Base-by-base conservation (phyloP, 441 rosid species). In the Raphanus hybrid region DNA sequence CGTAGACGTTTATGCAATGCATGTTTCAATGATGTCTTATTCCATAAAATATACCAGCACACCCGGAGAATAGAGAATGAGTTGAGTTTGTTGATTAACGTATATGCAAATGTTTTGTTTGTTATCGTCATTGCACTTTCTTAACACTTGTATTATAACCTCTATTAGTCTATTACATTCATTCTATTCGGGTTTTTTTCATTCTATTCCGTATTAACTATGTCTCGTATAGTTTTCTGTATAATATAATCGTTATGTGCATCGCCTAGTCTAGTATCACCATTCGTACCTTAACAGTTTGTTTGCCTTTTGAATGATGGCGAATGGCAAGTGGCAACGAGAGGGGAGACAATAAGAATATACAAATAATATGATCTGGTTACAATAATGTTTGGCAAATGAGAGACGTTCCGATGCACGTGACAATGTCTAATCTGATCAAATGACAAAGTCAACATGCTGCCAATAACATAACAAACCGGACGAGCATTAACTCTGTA, bases 371-470 rank as follows among this genome's bases (percentile, higher is more conserved):
- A 35, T 39, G 29, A 64, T 48, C 11, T 3, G 41, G 54, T 67
- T 58, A 45, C 62, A 67, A 59, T 67, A 59, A 48, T 67, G 73
- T 39, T 62, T 60, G 71, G 70, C 74, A 78, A 58, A 37, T 67
- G 35, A 67, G 66, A 35, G 66, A 62, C 15, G 59, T 68, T 60
- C 65, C 64, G 15, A 15, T 73, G 70, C 82, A 78, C 70, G 82
- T 78, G 82, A 73, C 60, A 55, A 1, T 68, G 70, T 67, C 34
- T 54, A 37, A 64, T 67, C 60, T 54, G 2, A 61, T 54, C 15
- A 61, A 60, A 67, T 61, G 16, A 11, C 9, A 71, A 78, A 78
- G 73, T 78, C 81, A 78, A 78, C 69, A 70, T 32, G 60, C 58
- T 64, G 71, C 69, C 64, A 27, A 76, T 52, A 10, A 69, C 64